Conservation (phyloP, 2,329 filamentous ascomycete genomes). For the Penicillium sp. region DNA sequence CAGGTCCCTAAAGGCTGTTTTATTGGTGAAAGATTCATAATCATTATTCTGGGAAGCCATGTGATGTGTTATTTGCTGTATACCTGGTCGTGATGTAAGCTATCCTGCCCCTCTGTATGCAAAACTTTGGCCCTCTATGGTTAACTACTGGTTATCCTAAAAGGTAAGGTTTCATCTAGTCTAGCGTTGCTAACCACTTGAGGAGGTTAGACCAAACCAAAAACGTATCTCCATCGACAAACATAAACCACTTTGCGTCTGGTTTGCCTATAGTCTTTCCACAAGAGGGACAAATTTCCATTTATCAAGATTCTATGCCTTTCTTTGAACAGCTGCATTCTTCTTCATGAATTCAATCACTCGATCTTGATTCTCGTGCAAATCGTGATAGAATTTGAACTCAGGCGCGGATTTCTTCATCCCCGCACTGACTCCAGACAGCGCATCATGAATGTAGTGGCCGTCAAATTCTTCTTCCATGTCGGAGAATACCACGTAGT, state of each 20-base stretch:
- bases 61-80: neutral
- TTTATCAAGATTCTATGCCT: conserved; percentile 56
- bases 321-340: neutral
- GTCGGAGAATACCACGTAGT: neutral
- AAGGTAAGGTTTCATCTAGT: neutral
- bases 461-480: neutral
- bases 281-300: conserved; percentile 62
- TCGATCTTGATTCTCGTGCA: neutral
- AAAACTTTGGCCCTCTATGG: neutral
- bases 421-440: neutral
- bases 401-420: neutral
- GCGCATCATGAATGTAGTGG: neutral
- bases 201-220: neutral
- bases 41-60: neutral
- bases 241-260: conserved; percentile 60
- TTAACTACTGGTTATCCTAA: neutral
- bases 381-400: neutral
- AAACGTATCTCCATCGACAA: conserved; percentile 61
- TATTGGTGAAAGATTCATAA: neutral
- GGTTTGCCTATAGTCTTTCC: conserved; percentile 49
- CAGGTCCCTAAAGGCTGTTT: neutral
- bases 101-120: neutral
- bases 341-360: neutral
- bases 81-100: neutral
- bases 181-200: neutral